These are phyloP conservation scores for Trichoderma erinaceum DNA, from an alignment of 495 filamentous ascomycete genomes.

Conservation along the genomic window DNA sequence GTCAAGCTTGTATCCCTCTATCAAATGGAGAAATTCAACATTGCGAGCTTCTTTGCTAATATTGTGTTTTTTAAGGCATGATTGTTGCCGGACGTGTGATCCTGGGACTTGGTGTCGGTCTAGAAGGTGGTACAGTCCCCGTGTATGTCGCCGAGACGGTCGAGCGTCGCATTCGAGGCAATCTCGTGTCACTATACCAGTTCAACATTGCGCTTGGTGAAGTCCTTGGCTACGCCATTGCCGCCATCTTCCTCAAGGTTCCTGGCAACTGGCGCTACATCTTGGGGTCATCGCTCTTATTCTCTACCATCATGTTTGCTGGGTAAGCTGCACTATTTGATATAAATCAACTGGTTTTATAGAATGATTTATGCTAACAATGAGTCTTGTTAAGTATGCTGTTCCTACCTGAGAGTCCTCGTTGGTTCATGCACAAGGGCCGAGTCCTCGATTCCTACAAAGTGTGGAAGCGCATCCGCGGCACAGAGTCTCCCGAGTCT, in stretches of 20 bases:
- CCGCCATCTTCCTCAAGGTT: conserved; percentile 55
- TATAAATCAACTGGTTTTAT: neutral
- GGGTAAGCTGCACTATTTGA: neutral
- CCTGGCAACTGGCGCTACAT: conserved; percentile 59
- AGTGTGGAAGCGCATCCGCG: conserved; percentile 59
- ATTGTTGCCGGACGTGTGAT: conserved; percentile 55
- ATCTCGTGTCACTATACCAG: conserved; percentile 57
- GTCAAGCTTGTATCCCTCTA: neutral
- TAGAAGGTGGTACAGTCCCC: conserved; percentile 56
- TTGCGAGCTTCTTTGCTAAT: neutral
- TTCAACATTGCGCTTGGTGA: conserved; percentile 59
- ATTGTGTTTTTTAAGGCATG: conserved; percentile 32
- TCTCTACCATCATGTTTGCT: conserved; percentile 52
- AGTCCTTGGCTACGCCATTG: conserved; percentile 56
- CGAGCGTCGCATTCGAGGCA: conserved; percentile 49
- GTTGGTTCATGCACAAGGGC: conserved; percentile 52
- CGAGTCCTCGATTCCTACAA: conserved; percentile 43
- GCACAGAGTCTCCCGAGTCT: conserved; percentile 40
- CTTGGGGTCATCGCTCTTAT: conserved; percentile 57
- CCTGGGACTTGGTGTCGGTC: conserved; percentile 53
- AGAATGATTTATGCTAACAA: neutral
- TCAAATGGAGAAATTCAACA: too few relatives aligned
- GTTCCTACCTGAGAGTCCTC: conserved; percentile 54
- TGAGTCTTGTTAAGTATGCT: conserved; percentile 39
- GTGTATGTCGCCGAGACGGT: conserved; percentile 50